Evolutionary conservation across 164 flowering plant genomes (phyloP), one percentile per base, ranked within the genome.

Genomic region (Liriodendron chinense): DNA sequence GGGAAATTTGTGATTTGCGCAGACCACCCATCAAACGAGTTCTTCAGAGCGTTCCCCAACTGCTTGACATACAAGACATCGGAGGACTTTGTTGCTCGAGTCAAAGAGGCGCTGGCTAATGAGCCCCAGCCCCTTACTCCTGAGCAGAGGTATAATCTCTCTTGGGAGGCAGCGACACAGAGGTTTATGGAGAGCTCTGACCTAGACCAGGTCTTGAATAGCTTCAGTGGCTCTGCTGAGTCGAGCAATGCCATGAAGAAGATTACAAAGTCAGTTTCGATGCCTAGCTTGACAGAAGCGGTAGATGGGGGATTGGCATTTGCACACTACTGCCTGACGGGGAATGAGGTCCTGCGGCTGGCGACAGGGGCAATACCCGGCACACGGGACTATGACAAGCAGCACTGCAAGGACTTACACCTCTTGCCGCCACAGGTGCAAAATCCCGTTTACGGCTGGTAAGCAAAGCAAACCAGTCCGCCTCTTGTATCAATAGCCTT

Each of bases 111-210:
- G 68, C 68, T 96, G 80, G 85, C 83, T 68, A 89, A 76, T 59
- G 81, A 83, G 61, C 85, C 85, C 43, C 83, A 74, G 66, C 97
- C 98, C 62, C 96, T 96, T 14, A 94, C 97, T 23, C 87, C 89
- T 7, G 97, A 94, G 79, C 90, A 96, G 80, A 86, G 85, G 75
- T 87, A 91, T 74, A 79, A 84, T 69, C 97, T 96, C 48, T 96
- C 98, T 1, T 96, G 99, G 99, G 99, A 96, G 77, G 99, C 99
- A 68, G 99, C 98, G 50, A 96, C 98, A 47, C 89, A 92, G 72
- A 89, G 99, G 82, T 96, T 94, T 77, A 81, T 94, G 81, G 91
- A 94, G 82, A 88, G 83, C 74, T 91, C 99, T 18, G 97, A 92
- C 20, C 93, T 92, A 24, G 92, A 89, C 49, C 85, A 66, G 69